These are phyloP conservation scores for Aspergillus tanneri DNA, from an alignment of 2,329 filamentous ascomycete species.

Conservation along the genomic window DNA sequence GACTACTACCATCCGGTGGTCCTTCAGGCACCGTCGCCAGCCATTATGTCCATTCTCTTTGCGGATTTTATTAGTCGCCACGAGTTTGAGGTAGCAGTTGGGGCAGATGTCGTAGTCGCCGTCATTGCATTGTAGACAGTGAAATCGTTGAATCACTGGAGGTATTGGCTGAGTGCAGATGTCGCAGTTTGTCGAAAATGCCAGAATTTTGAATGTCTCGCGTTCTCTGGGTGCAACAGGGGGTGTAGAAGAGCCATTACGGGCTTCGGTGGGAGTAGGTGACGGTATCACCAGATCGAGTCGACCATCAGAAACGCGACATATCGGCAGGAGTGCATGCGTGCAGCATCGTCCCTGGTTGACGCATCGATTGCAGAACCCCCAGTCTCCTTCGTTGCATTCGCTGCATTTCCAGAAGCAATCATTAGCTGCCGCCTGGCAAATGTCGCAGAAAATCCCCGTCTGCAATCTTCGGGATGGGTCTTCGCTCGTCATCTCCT, in stretches of 20 bases:
- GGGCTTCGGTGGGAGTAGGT: constrained; percentile 19
- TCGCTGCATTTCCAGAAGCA: constrained; percentile 86
- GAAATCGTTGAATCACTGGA: constrained; percentile 68
- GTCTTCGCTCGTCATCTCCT: constrained; percentile 61
- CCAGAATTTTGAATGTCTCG: constrained; percentile 63
- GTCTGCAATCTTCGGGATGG: constrained; percentile 67
- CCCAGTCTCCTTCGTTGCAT: constrained; percentile 94
- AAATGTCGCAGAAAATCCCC: constrained; percentile 81
- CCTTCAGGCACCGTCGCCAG: constrained; percentile 77
- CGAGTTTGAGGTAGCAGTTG: constrained; percentile 70
- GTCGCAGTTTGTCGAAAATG: constrained; percentile 74
- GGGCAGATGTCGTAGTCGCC: constrained; percentile 89
- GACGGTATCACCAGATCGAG: constrained; percentile 11
- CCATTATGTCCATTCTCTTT: constrained; percentile 73
- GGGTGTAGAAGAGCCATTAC: constrained; percentile 33
- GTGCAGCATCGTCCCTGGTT: constrained; percentile 78
- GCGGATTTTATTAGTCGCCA: constrained; percentile 64
- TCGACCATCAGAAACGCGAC: constrained; percentile 49
- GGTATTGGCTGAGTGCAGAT: constrained; percentile 72
- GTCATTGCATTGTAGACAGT: constrained; percentile 73
- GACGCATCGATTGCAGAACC: constrained; percentile 85
- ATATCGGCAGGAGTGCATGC: constrained; percentile 75
- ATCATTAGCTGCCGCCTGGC: constrained; percentile 69
- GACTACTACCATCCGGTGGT: constrained; percentile 81
- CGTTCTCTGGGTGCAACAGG: constrained; percentile 37